Conservation (phyloP, 2,329 filamentous ascomycete species). For the Ceratocystis ficicola region DNA sequence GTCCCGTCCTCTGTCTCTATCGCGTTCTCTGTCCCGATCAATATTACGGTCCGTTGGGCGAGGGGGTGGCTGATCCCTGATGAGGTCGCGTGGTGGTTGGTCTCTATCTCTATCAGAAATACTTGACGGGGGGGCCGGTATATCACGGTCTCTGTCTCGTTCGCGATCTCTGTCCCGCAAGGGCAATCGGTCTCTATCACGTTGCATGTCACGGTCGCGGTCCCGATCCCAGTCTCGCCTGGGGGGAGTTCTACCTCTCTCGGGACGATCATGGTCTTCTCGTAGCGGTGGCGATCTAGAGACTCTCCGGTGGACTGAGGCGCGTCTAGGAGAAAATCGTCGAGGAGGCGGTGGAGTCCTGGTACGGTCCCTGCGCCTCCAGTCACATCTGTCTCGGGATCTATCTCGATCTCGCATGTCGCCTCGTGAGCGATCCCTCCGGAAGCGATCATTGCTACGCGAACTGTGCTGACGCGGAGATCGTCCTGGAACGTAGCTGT, state of each 20-base stretch:
- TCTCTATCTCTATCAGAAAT: slow-evolving; percentile 10
- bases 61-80: slow-evolving; percentile 11
- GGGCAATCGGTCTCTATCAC: slow-evolving; percentile 22
- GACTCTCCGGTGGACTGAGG: slow-evolving; percentile 29
- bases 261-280: slow-evolving; percentile 31
- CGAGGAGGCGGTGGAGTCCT: slow-evolving; percentile 29
- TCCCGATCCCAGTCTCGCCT: slow-evolving; percentile 30
- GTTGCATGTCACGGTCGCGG: slow-evolving; percentile 27
- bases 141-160: slow-evolving; percentile 25
- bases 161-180: slow-evolving; percentile 25
- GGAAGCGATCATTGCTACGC: slow-evolving; percentile 34
- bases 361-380: slow-evolving; percentile 23
- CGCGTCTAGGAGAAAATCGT: slow-evolving; percentile 30
- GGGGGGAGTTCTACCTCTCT: slow-evolving; percentile 32
- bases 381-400: slow-evolving; percentile 24
- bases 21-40: slow-evolving; percentile 29
- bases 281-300: slow-evolving; percentile 24
- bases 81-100: slow-evolving; percentile 14
- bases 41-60: slow-evolving; percentile 24
- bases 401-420: slow-evolving; percentile 31
- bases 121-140: background rate
- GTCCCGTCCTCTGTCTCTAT: slow-evolving; percentile 29
- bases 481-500: slow-evolving; percentile 37
- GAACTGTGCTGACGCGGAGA: slow-evolving; percentile 34
- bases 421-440: slow-evolving; percentile 35